These are phyloP conservation scores for Pythium periplocum DNA, from an alignment of 352 stramenopile genomes.

Conservation along the genomic window DNA sequence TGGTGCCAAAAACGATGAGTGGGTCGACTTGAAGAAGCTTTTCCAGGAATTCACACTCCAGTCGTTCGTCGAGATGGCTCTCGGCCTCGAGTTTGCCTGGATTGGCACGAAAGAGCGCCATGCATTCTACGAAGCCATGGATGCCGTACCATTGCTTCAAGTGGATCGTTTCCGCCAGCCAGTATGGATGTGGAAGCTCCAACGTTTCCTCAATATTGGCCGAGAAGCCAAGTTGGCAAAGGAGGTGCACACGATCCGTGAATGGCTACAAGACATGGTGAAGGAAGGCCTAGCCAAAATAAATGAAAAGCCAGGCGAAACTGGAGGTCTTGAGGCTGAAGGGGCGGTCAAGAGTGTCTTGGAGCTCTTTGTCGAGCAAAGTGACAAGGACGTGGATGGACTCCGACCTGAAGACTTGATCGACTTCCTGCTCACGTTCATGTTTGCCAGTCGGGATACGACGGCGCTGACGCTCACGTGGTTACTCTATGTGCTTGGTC, in stretches of 20 bases:
- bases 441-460: slow-evolving; percentile 65
- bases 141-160: slow-evolving; percentile 22
- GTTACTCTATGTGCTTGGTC: slow-evolving; percentile 61
- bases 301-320: slow-evolving; percentile 18
- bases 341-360: slow-evolving; percentile 18
- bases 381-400: slow-evolving; percentile 3
- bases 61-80: slow-evolving; percentile 47
- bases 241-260: slow-evolving; percentile 24
- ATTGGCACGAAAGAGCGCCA: slow-evolving; percentile 30
- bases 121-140: slow-evolving; percentile 46
- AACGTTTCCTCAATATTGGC: slow-evolving; percentile 39
- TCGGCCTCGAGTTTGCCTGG: slow-evolving; percentile 42
- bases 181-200: slow-evolving; percentile 48
- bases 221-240: slow-evolving; percentile 30
- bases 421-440: slow-evolving; percentile 58
- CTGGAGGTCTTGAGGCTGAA: slow-evolving; percentile 15
- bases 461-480: slow-evolving; percentile 62
- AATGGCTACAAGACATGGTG: slow-evolving; percentile 41
- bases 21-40: slow-evolving; percentile 21
- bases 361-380: slow-evolving; percentile 7
- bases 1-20: neutral
- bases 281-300: slow-evolving; percentile 31
- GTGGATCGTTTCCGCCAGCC: slow-evolving; percentile 42
- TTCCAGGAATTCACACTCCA: slow-evolving; percentile 53
- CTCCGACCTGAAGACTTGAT: slow-evolving; percentile 19